Evolutionary conservation across 768 basidiomycete species (phyloP).

Genomic region (Mycena latifolia): DNA sequence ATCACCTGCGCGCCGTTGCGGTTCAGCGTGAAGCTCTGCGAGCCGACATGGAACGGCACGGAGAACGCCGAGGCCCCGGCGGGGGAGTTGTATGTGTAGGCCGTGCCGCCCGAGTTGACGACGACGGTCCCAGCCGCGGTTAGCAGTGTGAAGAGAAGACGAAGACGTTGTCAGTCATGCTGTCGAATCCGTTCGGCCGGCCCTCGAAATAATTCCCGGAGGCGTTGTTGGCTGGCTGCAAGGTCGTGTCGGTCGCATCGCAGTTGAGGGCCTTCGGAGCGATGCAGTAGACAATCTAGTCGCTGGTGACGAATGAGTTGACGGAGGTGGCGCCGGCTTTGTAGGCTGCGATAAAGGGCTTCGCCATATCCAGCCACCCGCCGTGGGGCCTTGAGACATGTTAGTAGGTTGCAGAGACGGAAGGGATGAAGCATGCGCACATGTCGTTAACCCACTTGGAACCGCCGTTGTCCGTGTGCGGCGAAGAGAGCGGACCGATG

Average conservation of each 20-base stretch:
- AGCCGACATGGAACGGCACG: constrained; percentile 34
- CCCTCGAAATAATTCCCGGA: constrained; percentile 37
- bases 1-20: constrained; percentile 28
- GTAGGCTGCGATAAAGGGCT: constrained; percentile 60
- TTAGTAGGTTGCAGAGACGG: neutral
- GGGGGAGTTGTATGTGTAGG: constrained; percentile 36
- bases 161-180: constrained; percentile 34
- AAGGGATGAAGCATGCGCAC: constrained; percentile 2
- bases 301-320: constrained; percentile 29
- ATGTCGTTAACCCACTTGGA: constrained; percentile 40
- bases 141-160: constrained; percentile 36
- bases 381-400: constrained; percentile 30
- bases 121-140: constrained; percentile 33
- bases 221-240: constrained; percentile 34
- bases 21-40: constrained; percentile 35
- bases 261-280: constrained; percentile 35
- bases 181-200: constrained; percentile 36
- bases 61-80: constrained; percentile 36
- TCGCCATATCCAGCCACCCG: constrained; percentile 59
- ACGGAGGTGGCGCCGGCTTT: constrained; percentile 50
- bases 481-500: constrained; percentile 55
- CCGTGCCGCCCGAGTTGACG: constrained; percentile 37
- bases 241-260: constrained; percentile 38
- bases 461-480: constrained; percentile 38
- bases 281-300: constrained; percentile 37